These are phyloP conservation scores for Oryza glumipatula DNA, from an alignment of 176 grass and related monocot genomes.

Conservation along the genomic window DNA sequence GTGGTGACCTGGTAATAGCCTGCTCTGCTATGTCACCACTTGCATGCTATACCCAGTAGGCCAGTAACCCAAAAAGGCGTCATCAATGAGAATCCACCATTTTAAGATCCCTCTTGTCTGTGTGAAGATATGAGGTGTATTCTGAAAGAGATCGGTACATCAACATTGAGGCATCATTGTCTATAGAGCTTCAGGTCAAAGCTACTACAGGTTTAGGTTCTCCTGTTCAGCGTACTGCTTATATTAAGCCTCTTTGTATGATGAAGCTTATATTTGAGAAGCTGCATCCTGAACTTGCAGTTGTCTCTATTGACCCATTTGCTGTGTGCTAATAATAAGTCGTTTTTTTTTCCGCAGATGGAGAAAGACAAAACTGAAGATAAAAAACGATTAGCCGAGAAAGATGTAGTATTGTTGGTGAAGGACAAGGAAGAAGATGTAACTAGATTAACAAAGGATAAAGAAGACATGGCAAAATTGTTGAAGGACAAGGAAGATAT, in stretches of 20 bases:
- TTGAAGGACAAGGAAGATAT: constrained; percentile 72
- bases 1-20: neutral
- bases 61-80: neutral
- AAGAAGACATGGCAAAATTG: constrained; percentile 60
- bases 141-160: neutral
- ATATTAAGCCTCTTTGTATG: neutral
- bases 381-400: constrained; percentile 28
- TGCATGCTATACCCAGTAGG: neutral
- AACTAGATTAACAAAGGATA: constrained; percentile 55
- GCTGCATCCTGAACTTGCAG: neutral
- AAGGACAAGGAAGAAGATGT: constrained; percentile 49
- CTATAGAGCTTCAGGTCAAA: neutral
- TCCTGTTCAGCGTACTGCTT: neutral
- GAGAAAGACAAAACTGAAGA: constrained; percentile 44
- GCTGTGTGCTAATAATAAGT: neutral
- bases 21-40: neutral
- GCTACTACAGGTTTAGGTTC: neutral
- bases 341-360: constrained; percentile 36
- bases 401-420: constrained; percentile 35
- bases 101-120: neutral
- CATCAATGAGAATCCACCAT: neutral
- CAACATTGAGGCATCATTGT: neutral
- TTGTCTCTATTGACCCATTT: neutral
- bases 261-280: constrained; percentile 28
- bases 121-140: neutral